Evolutionary conservation across 495 filamentous ascomycete genomes (phyloP).

Genomic region (Parmelia sp.): DNA sequence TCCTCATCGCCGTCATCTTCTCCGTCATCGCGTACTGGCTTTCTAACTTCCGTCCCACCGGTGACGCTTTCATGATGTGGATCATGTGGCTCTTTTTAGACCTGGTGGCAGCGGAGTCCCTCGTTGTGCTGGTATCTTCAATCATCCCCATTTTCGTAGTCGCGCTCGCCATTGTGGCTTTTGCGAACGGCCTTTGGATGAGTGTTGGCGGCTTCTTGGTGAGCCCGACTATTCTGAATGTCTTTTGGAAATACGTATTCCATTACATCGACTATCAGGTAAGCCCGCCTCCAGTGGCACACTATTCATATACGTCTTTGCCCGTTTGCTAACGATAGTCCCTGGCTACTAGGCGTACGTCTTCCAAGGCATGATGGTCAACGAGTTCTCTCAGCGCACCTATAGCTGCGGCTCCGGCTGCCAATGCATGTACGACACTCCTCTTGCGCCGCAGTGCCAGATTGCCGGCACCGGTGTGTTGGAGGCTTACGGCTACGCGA

Average conservation of each 20-base stretch:
- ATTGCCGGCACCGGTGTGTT: constrained; percentile 65
- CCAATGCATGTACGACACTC: constrained; percentile 63
- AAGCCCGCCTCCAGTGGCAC: not conserved
- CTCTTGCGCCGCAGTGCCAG: constrained; percentile 55
- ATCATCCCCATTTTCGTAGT: constrained; percentile 74
- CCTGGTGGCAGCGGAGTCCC: constrained; percentile 69
- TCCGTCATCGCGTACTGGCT: constrained; percentile 73
- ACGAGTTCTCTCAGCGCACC: constrained; percentile 60
- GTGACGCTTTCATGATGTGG: constrained; percentile 65
- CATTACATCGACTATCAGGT: constrained; percentile 75
- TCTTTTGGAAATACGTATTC: constrained; percentile 79
- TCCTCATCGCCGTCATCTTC: constrained; percentile 68
- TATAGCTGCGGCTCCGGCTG: constrained; percentile 54
- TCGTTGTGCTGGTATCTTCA: constrained; percentile 68
- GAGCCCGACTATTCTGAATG: constrained; percentile 60
- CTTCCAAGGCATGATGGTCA: constrained; percentile 88
- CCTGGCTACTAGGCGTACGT: constrained; percentile 49
- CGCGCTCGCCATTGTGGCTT: constrained; percentile 66
- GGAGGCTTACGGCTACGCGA: constrained; percentile 58
- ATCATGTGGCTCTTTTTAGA: constrained; percentile 85
- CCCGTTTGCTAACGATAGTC: not conserved
- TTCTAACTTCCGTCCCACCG: constrained; percentile 62
- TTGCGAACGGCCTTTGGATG: constrained; percentile 86
- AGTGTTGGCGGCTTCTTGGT: constrained; percentile 74
- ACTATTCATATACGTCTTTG: too few species aligned